Conservation (phyloP, 331 rosid species). For the Pyracantha coccinea region DNA sequence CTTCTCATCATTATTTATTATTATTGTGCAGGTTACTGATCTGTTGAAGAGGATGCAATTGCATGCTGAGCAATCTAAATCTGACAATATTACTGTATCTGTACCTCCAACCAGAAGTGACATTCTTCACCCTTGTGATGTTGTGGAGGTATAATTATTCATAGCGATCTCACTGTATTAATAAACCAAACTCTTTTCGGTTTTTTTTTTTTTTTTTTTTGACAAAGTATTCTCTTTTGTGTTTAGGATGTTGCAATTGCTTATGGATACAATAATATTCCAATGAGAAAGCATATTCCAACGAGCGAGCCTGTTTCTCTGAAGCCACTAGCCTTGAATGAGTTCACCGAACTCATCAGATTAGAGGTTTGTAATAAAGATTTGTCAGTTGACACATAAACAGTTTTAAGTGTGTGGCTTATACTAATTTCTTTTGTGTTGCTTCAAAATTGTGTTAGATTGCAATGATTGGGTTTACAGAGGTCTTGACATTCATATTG, state of each 20-base stretch:
- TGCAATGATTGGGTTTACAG: conserved; percentile 77
- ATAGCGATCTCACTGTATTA: neutral
- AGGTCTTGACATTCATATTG: conserved; percentile 81
- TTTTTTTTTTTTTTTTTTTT: conserved; percentile 8
- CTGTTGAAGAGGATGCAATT: conserved; percentile 85
- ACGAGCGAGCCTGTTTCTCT: conserved; percentile 61
- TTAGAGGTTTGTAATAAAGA: conserved; percentile 45
- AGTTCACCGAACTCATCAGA: conserved; percentile 73
- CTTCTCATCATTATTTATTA: neutral
- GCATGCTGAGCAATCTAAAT: conserved; percentile 39
- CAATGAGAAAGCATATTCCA: conserved; percentile 55
- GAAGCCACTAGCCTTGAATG: conserved; percentile 65
- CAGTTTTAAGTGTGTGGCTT: neutral
- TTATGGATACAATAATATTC: conserved; percentile 74
- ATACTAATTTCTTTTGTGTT: neutral
- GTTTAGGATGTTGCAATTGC: conserved; percentile 94
- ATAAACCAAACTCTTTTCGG: neutral
- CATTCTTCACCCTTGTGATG: conserved; percentile 91
- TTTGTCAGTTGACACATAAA: conserved; percentile 5
- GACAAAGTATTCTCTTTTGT: conserved; percentile 14
- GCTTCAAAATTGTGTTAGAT: conserved; percentile 37
- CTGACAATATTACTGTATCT: conserved; percentile 38
- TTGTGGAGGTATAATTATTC: conserved; percentile 66
- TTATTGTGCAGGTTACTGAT: conserved; percentile 55
- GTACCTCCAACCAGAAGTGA: conserved; percentile 97